Evolutionary conservation across 2,329 filamentous ascomycete genomes (phyloP), one percentile per base, ranked within the genome.

Genomic region (Parascedosporium putredinis): DNA sequence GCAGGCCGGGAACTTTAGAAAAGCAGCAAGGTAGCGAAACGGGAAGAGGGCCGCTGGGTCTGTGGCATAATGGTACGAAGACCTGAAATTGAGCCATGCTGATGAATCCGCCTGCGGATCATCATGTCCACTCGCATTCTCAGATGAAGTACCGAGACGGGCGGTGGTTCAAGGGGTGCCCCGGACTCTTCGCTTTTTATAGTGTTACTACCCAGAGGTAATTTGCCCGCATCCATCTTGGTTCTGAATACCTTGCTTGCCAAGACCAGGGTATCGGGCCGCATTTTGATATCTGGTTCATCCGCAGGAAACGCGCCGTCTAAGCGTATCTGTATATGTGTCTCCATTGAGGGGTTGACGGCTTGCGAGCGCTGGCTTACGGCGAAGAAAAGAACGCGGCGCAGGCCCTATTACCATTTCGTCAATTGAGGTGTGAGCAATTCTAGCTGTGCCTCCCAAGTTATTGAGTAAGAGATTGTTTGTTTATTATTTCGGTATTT

Each of bases 1-100:
- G 27, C 27, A 31, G 27, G 27, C 38, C 38, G 38, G 38, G 38
- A 42, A 42, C 38, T 42, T 42, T 42, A 42, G 38, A 20, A 42
- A 42, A 42, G 38, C 20, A 42, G 23, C 38, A 42, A 42, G 23
- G 38, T 22, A 42, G 23, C 38, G 10, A 42, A 42, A 20, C 38
- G 5, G 38, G 38, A 16, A 42, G 20, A 20, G 16, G 12, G 38
- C 16, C 38, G 38, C 38, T 6, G 23, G 38, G 20, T 20, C 38
- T 2, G 20, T 42, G 38, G n/a, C 38, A 20, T 22, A 10, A 20
- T 20, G 38, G 12, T 10, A 9, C 20, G 12, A 42, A 20, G 16
- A 16, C 20, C 38, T 20, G 38, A 42, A 42, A 20, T 42, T 20
- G 38, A 20, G 38, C 38, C 38, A 42, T 20, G 10, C 38, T 42